Base-by-base conservation (phyloP, 108 stramenopile species). In the Craspedostauros australis region DNA sequence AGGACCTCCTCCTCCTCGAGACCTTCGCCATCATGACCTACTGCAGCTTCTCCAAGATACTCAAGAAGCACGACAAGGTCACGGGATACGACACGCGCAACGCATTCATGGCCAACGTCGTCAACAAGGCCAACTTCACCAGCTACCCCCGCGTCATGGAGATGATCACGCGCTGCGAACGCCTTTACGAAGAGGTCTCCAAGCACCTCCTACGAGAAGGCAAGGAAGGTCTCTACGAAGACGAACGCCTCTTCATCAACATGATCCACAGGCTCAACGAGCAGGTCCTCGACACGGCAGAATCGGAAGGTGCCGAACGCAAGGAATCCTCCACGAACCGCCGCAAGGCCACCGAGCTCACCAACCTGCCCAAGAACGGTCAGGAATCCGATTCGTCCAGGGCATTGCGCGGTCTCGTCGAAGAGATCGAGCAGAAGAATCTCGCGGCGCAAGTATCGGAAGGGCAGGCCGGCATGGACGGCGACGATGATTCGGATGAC, bases 11-110 rank as follows among this genome's bases (percentile, higher is more conserved):
- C 29, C 68, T 97, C 39, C 81, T 99, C 29, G 98, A 99, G 60
- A 96, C 95, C 26, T 99, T 79, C 57, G 96, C 98, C 20, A 96
- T 99, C 53, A 97, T 99, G 94, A 99, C 95, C 18, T 99, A 96
- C 64, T 95, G 93, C 62, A 82, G 84, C 39, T 95, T 96, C 74
- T 88, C 63, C 69, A 99, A 99, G 75, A 96, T 97, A 42, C 72
- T 99, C 41, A 99, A 99, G 78, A 99, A 99, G 73, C 98, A 99
- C 70, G 97, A 99, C 80, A 99, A 97, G 62, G 68, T 81, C 29
- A 95, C 96, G 1, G 90, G 93, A 41, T 95, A 80, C 40, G 50
- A 68, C 15, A 95, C 90, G 11, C 47, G 81, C 25, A 68, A 60
- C 33, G 82, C 88, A 24, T 94, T 94, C 57, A 90, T 94, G 86